These are phyloP conservation scores for Inosperma sp. DNA, from an alignment of 768 basidiomycete genomes.

Conservation along the genomic window DNA sequence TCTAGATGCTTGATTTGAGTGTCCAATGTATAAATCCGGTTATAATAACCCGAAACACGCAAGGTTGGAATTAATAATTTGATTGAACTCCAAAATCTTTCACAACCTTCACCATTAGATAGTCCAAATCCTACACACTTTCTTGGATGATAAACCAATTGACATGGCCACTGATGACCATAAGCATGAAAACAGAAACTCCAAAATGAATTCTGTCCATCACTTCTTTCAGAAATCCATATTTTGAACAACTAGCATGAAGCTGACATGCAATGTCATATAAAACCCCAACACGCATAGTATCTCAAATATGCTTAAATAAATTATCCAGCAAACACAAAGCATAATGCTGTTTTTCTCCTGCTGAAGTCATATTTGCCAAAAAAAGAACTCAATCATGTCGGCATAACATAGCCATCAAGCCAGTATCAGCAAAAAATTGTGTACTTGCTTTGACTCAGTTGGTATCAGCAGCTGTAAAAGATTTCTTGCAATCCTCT, in stretches of 20 bases:
- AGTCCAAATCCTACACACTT: conserved; percentile 25
- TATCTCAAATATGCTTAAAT: conserved; percentile 21
- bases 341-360: conserved; percentile 27
- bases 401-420: conserved; percentile 37
- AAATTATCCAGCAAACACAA: conserved; percentile 26
- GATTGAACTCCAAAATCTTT: conserved; percentile 32
- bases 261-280: conserved; percentile 29
- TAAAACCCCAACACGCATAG: conserved; percentile 22
- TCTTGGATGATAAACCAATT: conserved; percentile 31
- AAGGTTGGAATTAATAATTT: conserved; percentile 9
- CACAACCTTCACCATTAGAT: conserved; percentile 32
- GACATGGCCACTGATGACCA: conserved; percentile 33
- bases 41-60: conserved; percentile 9
- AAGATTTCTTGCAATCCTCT: conserved; percentile 31
- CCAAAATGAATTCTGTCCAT: conserved; percentile 23
- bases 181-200: conserved; percentile 38
- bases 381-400: conserved; percentile 36
- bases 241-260: conserved; percentile 24
- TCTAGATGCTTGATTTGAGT: conserved; percentile 12
- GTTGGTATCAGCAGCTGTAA: conserved; percentile 23
- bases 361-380: conserved; percentile 34
- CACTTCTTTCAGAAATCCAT: conserved; percentile 19
- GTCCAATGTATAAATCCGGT: conserved; percentile 12
- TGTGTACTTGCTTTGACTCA: conserved; percentile 8
- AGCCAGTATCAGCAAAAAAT: conserved; percentile 28